A percentile compares a stretch with the other conserved stretches of the same genome.
phyloP scores from a whole-genome alignment of 129 eudicot genomes.

The Saussurea involucrata region DNA sequence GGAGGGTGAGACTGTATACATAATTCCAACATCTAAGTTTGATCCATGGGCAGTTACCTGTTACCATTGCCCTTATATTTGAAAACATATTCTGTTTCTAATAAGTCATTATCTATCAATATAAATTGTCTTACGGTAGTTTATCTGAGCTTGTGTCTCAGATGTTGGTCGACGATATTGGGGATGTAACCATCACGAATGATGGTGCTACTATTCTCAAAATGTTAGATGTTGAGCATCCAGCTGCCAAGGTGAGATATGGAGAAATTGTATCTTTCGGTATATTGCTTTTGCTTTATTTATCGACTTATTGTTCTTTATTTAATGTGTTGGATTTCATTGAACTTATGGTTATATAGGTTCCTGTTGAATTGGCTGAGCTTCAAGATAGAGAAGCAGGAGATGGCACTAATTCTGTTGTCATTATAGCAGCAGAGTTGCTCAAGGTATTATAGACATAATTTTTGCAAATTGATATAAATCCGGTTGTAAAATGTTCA shows the following conservation, averaged over 20 bases:
- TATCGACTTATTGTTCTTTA: neutral
- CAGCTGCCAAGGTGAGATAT: conserved; percentile 82
- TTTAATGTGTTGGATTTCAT: neutral
- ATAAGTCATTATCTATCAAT: neutral
- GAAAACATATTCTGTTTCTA: neutral
- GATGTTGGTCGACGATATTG: conserved; percentile 99
- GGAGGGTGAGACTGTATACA: too few species aligned
- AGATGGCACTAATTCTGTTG: conserved; percentile 98
- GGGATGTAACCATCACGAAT: conserved; percentile 95
- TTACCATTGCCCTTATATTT: too few species aligned
- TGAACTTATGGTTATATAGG: conserved; percentile 34
- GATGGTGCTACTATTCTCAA: conserved; percentile 96
- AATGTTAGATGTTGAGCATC: conserved; percentile 98
- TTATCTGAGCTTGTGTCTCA: conserved; percentile 19
- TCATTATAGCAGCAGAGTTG: conserved; percentile 95
- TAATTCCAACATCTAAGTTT: too few species aligned
- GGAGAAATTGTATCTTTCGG: neutral
- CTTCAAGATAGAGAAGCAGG: conserved; percentile 99
- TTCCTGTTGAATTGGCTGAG: conserved; percentile 94
- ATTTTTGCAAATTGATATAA: neutral
- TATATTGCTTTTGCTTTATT: neutral
- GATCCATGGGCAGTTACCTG: too few species aligned
- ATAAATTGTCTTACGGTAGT: neutral
- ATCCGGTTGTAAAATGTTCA: neutral
- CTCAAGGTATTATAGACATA: conserved; percentile 51